These are phyloP conservation scores for Podila epigama DNA, from an alignment of 192 early-diverging fungal genomes.

Conservation along the genomic window DNA sequence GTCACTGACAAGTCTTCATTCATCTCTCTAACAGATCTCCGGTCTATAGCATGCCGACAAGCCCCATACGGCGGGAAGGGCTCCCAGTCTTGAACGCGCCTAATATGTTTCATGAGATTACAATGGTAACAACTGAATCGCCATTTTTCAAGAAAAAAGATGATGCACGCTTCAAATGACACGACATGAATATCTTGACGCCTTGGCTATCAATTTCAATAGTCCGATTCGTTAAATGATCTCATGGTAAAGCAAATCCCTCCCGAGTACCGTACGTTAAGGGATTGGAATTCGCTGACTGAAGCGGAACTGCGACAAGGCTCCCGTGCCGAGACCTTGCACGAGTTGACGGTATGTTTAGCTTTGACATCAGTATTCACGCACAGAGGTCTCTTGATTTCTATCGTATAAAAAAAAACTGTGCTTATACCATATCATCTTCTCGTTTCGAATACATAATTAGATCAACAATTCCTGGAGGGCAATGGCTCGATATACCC, in stretches of 20 bases:
- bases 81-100: conserved; percentile 19
- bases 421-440: too few species aligned
- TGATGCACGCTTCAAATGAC: background rate
- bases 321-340: conserved; percentile 45
- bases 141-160: too few species aligned
- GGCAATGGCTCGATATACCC: conserved; percentile 53
- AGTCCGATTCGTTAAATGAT: conserved; percentile 57
- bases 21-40: conserved; percentile 17
- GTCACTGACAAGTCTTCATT: too few species aligned
- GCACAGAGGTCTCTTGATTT: background rate
- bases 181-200: background rate
- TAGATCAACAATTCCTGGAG: conserved; percentile 62
- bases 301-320: conserved; percentile 43
- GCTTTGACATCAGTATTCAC: too few species aligned
- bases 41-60: conserved; percentile 21
- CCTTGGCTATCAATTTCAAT: too few species aligned
- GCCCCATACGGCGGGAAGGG: conserved; percentile 25
- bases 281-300: conserved; percentile 44
- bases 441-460: background rate
- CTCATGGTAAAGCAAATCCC: conserved; percentile 54
- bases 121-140: conserved; percentile 49
- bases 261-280: conserved; percentile 48
- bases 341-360: conserved; percentile 42
- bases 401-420: background rate
- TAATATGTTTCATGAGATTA: conserved; percentile 59